Evolutionary conservation across 2,329 filamentous ascomycete species (phyloP).

Genomic region (Immersiporthe knoxdaviesiana): DNA sequence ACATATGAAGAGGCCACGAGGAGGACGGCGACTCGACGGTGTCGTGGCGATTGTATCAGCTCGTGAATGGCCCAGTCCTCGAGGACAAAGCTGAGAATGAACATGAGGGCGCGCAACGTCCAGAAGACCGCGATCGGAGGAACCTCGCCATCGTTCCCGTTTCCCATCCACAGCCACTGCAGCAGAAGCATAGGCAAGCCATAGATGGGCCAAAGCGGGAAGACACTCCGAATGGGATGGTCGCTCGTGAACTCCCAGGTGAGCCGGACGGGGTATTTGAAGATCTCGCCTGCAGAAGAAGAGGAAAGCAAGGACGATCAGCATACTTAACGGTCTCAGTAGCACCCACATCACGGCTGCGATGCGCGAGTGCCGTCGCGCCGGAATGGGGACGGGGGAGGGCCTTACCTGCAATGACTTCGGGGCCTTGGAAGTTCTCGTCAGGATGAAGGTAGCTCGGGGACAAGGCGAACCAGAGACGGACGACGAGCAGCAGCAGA

Average conservation of each 20-base stretch:
- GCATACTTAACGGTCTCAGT: background rate
- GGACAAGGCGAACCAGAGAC: constrained; percentile 90
- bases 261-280: constrained; percentile 83
- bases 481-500: constrained; percentile 79
- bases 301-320: constrained; percentile 18
- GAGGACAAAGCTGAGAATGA: constrained; percentile 90
- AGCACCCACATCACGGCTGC: background rate
- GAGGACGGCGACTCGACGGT: constrained; percentile 74
- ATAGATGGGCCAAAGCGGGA: constrained; percentile 95
- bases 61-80: constrained; percentile 98
- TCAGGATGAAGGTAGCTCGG: constrained; percentile 98
- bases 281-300: constrained; percentile 73
- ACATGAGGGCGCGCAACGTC: constrained; percentile 87
- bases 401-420: constrained; percentile 87
- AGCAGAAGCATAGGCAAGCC: constrained; percentile 91
- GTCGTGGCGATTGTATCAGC: constrained; percentile 74
- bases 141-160: constrained; percentile 74
- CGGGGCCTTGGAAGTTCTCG: constrained; percentile 98
- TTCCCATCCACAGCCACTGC: constrained; percentile 89
- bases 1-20: constrained; percentile 96
- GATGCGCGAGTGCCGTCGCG: background rate
- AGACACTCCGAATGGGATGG: constrained; percentile 89
- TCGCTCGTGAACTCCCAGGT: constrained; percentile 97
- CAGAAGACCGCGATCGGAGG: constrained; percentile 89
- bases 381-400: background rate